Conservation (phyloP, 495 filamentous ascomycete genomes). For the Neurospora sp. region DNA sequence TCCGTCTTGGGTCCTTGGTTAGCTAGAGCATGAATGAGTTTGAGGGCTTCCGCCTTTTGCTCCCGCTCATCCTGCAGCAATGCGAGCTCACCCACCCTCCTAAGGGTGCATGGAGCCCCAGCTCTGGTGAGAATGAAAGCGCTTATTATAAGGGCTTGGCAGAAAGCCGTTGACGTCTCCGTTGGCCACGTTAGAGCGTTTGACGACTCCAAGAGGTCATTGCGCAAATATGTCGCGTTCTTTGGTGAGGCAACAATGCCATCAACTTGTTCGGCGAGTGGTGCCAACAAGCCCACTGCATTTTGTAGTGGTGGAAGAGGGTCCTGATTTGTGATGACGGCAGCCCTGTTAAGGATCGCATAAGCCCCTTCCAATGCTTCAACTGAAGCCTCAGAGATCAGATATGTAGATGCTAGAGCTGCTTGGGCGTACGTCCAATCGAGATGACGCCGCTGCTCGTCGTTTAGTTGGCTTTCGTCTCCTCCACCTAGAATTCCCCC, state of each 20-base stretch:
- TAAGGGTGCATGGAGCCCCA: conserved; percentile 49
- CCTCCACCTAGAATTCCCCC: conserved; percentile 71
- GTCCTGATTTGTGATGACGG: conserved; percentile 50
- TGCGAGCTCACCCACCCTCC: conserved; percentile 48
- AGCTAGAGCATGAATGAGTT: conserved; percentile 45
- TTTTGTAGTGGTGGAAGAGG: conserved; percentile 34
- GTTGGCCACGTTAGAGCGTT: conserved; percentile 63
- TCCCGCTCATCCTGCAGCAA: conserved; percentile 50
- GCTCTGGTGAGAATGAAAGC: conserved; percentile 52
- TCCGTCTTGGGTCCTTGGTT: conserved; percentile 45
- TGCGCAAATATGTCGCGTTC: conserved; percentile 37
- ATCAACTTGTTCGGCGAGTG: conserved; percentile 24
- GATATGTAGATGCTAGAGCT: conserved; percentile 63
- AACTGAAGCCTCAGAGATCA: conserved; percentile 47
- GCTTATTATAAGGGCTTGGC: conserved; percentile 61
- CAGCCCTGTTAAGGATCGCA: conserved; percentile 49
- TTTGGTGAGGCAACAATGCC: conserved; percentile 23
- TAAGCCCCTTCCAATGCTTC: conserved; percentile 53
- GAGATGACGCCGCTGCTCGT: conserved; percentile 44
- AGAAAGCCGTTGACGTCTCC: conserved; percentile 46
- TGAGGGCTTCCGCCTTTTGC: conserved; percentile 54
- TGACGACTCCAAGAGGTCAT: conserved; percentile 45
- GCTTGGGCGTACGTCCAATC: conserved; percentile 59
- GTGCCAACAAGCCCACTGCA: conserved; percentile 31
- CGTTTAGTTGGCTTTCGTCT: conserved; percentile 39